These are phyloP conservation scores for Gossypium bickii DNA, from an alignment of 345 rosid species.

Conservation along the genomic window DNA sequence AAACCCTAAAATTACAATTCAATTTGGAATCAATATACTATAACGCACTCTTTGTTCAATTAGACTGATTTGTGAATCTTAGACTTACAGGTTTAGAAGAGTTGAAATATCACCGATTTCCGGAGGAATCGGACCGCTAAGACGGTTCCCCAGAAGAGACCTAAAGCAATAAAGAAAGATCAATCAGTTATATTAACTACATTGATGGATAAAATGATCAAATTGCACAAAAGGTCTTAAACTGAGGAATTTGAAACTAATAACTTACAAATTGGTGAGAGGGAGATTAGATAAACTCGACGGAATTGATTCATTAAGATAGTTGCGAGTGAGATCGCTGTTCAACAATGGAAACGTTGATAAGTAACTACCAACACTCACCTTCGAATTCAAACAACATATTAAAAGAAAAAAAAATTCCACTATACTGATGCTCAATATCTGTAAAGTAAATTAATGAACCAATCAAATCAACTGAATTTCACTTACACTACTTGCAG, in stretches of 20 bases:
- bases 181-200: background rate
- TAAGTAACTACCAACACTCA: background rate
- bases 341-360: background rate
- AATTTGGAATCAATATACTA: conserved; percentile 8
- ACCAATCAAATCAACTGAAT: background rate
- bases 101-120: conserved; percentile 54
- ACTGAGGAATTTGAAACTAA: background rate
- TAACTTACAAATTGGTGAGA: conserved; percentile 48
- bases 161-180: conserved; percentile 30
- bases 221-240: background rate
- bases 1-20: conserved; percentile 35
- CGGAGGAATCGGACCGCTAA: conserved; percentile 57
- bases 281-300: conserved; percentile 43
- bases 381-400: too few species aligned
- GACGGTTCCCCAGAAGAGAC: conserved; percentile 54
- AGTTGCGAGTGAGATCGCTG: conserved; percentile 80
- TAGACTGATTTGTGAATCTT: background rate
- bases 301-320: conserved; percentile 65
- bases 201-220: background rate
- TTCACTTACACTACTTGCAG: conserved; percentile 52
- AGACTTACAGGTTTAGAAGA: conserved; percentile 54
- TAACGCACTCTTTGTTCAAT: background rate
- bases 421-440: background rate
- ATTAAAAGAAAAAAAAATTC: too few species aligned
- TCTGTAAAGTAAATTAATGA: background rate